Conservation (phyloP, 495 filamentous ascomycete genomes). For the Xylona heveae region DNA sequence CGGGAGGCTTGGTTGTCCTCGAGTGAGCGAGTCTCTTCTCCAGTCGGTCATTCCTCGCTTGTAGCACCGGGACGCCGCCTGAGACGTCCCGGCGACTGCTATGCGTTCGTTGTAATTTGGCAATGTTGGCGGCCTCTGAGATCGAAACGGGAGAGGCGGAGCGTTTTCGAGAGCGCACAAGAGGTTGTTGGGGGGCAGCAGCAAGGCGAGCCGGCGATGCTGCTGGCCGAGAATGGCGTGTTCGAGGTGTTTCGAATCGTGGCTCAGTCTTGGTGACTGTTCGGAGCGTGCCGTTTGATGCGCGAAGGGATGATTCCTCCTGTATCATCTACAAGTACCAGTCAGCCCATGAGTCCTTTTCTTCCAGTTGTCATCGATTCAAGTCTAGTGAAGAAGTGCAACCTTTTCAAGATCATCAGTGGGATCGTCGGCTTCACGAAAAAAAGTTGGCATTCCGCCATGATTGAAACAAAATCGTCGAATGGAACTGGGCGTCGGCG, state of each 20-base stretch:
- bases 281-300: slow-evolving; percentile 33
- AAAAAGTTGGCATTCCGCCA: slow-evolving; percentile 38
- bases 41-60: no score
- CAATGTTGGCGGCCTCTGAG: slow-evolving; percentile 32
- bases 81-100: slow-evolving; percentile 17
- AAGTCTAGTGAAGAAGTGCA: slow-evolving; percentile 6
- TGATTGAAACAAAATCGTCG: slow-evolving; percentile 53
- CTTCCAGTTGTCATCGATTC: slow-evolving; percentile 2
- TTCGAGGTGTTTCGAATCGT: slow-evolving; percentile 8
- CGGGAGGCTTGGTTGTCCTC: no score
- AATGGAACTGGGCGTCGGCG: slow-evolving; percentile 57
- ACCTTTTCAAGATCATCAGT: slow-evolving; percentile 33
- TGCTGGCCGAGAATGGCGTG: no score
- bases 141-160: slow-evolving; percentile 36
- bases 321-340: slow-evolving; percentile 24
- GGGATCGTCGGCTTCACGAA: slow-evolving; percentile 45
- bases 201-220: no score
- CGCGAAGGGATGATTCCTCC: slow-evolving; percentile 24
- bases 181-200: no score
- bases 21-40: no score
- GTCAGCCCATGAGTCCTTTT: slow-evolving; percentile 7
- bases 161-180: slow-evolving; percentile 22
- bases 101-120: slow-evolving; percentile 18
- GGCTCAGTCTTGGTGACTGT: slow-evolving; percentile 18
- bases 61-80: no score